Base-by-base conservation (phyloP, 2,329 filamentous ascomycete genomes). In the Bipolaris gigantea region DNA sequence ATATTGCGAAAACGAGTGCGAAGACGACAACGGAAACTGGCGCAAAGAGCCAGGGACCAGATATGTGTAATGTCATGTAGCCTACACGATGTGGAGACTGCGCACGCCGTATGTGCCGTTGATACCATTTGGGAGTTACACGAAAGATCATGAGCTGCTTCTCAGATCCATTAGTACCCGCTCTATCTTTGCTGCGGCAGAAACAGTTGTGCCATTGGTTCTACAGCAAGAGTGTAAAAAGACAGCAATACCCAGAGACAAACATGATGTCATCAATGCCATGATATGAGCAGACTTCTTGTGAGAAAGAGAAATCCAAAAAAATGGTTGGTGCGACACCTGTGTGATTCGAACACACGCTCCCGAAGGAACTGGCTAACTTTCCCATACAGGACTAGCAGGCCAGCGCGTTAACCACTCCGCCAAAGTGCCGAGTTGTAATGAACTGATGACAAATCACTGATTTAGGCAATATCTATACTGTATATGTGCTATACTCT, bases 1-100 rank as follows among this genome's bases (percentile, higher is more conserved):
- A 87, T 67, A 76, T 87, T 18, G 82, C 83, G 9, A 79, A 73
- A 65, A 80, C 82, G 27, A 81, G 82, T 4, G 84, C 80, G n/a
- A 81, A 78, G 75, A 84, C 82, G 2, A 85, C 80, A 6, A 85
- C 82, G 1, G 77, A 78, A 16, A 73, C 74, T 18, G 83, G 83
- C 2, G 83, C 77, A 0, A 79, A 80, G 67, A 78, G 71, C 39
- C 67, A 75, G 21, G 77, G 75, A 2, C 50, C 57, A 5, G 73
- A 70, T 5, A 35, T 58, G 49, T 60, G 57, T 16, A 25, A 6
- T 33, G 11, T 48, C 7, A 60, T 60, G 57, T 60, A 58, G 43
- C 11, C 11, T 15, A 33, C 16, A 46, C 13, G 5, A 27, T 18
- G 8, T 39, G 27, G 4, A 30, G 27, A 30, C 27, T 30, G 4